A percentile compares a stretch with the other conserved stretches of the same genome.
Evolutionary conservation across 495 filamentous ascomycete genomes (phyloP).

Genomic region (Aspergillus nidulans): DNA sequence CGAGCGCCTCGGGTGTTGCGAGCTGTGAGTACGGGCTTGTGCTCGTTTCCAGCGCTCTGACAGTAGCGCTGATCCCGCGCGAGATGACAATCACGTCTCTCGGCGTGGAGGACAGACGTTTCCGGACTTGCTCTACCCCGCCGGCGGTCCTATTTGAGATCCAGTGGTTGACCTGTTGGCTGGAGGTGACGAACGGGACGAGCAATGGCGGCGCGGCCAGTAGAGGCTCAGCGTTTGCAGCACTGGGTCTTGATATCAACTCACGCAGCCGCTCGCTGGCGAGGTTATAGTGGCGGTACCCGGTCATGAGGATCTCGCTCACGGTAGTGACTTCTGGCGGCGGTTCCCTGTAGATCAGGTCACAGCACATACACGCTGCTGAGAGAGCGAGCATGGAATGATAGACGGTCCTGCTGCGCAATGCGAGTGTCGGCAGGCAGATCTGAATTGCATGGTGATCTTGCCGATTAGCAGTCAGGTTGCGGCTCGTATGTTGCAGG

Average conservation of each 20-base stretch:
- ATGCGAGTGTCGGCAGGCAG: not conserved
- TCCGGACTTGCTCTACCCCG: not conserved
- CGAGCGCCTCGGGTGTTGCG: not conserved
- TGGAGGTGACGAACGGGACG: not conserved
- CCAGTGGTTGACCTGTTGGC: slow-evolving; percentile 1
- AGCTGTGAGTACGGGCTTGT: not conserved
- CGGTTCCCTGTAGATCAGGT: not conserved
- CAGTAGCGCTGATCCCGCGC: not conserved
- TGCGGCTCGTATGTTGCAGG: not conserved
- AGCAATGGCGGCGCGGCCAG: not conserved
- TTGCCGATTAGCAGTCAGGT: not conserved
- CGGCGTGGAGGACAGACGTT: not conserved
- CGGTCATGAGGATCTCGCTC: not conserved
- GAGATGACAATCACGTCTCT: not conserved
- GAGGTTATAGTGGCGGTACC: not conserved
- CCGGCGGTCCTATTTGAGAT: not conserved
- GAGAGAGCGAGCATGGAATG: not conserved
- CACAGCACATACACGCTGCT: slow-evolving; percentile 2
- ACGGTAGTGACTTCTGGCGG: not conserved
- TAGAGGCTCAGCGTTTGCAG: not conserved
- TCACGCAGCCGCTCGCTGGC: not conserved
- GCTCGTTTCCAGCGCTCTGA: not conserved
- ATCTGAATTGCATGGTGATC: not conserved
- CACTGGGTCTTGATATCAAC: not conserved
- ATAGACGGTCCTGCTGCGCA: not conserved